These are phyloP conservation scores for Phytophthora pisi DNA, from an alignment of 352 stramenopile species.

Conservation along the genomic window DNA sequence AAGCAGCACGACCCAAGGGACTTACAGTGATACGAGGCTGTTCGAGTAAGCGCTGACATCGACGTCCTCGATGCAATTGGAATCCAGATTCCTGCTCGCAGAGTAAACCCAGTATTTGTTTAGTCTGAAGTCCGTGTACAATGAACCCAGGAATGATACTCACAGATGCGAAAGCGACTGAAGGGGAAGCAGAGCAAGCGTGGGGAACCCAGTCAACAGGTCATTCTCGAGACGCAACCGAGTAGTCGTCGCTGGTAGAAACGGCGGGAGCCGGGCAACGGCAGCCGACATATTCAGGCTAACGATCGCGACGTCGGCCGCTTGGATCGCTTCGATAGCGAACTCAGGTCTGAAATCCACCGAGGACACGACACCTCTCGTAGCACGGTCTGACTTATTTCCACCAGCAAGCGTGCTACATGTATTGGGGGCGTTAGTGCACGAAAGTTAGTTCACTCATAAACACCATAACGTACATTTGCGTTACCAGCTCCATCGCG, in stretches of 20 bases:
- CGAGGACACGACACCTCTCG: background rate
- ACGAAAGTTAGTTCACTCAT: background rate
- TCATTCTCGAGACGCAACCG: conserved; percentile 7
- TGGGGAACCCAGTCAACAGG: conserved; percentile 8
- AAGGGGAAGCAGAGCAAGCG: background rate
- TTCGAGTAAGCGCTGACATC: conserved; percentile 3
- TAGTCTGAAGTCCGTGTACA: background rate
- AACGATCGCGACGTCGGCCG: background rate
- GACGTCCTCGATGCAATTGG: conserved; percentile 8
- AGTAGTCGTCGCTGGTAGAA: background rate
- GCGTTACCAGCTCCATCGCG: conserved; percentile 1
- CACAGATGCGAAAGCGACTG: conserved; percentile 10
- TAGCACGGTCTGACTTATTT: background rate
- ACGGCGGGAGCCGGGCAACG: background rate
- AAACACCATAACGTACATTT: background rate
- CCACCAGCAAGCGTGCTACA: background rate
- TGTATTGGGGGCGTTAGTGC: background rate
- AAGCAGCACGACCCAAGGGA: background rate
- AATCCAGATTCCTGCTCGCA: conserved; percentile 20
- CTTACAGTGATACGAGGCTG: conserved; percentile 10
- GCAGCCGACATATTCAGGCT: conserved; percentile 7
- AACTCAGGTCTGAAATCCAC: conserved; percentile 2
- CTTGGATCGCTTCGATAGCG: background rate
- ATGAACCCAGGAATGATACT: background rate
- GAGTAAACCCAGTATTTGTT: background rate